Evolutionary conservation across 495 filamentous ascomycete genomes (phyloP), one percentile per base, ranked within the genome.

Genomic region (Penicillium herquei): DNA sequence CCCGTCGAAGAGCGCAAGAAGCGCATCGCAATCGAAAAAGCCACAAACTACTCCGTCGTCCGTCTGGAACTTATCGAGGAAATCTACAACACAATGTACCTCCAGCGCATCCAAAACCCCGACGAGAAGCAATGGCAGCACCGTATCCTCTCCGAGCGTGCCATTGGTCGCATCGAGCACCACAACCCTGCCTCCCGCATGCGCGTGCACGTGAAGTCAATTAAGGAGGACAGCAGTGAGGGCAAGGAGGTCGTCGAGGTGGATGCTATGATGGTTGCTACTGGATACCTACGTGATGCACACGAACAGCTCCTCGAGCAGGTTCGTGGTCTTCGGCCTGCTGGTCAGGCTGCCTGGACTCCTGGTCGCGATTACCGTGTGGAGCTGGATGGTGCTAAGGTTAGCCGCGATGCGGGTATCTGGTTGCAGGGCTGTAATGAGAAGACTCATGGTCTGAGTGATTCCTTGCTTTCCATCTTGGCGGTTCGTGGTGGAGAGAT

Each of bases 371-470:
- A 96, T 68, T 98, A 98, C 66, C 77, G 79, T 11, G 82, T 96
- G 3, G 70, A 80, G 26, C 88, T 92, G 59, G 78, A 84, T 21
- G 73, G 78, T 7, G 82, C 78, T 21, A 81, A 82, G 56, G 87
- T 96, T 30, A 74, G 73, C 42, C 54, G 67, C 6, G 77, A 86
- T 12, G 81, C 83, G 7, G 92, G 92, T 10, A 80, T 97, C 33
- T 98, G 91, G 91, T 77, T 98, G 56, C 94, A 97, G 71, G 94
- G 94, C 1, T 97, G 92, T 69, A 94, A 91, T 63, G 91, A 98
- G 73, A 83, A 78, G 55, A 96, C 90, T 30, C 94, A 97, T 68
- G 94, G 94, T 75, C 65, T 93, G 58, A 90, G 87, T 58, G 90
- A 93, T 70, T 90, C 86, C 16, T 72, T 95, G 33, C 75, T 95